Base-by-base conservation (phyloP, 345 rosid species). In the Laguncularia racemosa region DNA sequence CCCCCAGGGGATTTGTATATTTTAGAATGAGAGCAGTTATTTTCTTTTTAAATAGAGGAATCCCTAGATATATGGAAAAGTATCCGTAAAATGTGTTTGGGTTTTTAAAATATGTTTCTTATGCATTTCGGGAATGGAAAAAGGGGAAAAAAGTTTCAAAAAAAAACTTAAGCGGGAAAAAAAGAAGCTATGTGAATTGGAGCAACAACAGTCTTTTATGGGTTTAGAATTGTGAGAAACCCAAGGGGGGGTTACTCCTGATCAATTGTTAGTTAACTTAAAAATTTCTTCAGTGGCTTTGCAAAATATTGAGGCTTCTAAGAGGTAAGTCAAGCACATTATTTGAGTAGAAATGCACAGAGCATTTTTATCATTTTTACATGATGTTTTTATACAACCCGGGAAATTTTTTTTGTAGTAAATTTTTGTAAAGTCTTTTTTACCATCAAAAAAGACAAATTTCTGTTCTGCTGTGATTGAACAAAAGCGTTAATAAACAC, bases 171-270 rank as follows among this genome's bases (percentile, higher is more conserved):
- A 74, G 77, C 90, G n/a, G 66, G 90, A 95, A 44, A 91, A 91
- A 69, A 91, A 86, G 80, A 88, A 84, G 74, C 70, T 91, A 18
- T 38, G 48, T 78, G 96, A 91, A 63, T 47, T 88, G 88, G 92
- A 81, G 69, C 96, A 88, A 33, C 81, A 88, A 40, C 98, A 91
- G 88, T 91, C 60, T 82, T 91, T 74, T 75, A 84, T 74, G 98
- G 96, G 53, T 70, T 88, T 44, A 71, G 83, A 67, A 72, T 63
- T 96, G 96, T 44, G 90, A 81, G 56, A 91, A 88, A 69, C 67
- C 80, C 51, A 81, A 91, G 68, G 76, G 72, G 56, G 81, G 68
- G 64, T 63, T 81, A 52, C 88, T 91, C 50, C 95, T 45, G 79
- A 81, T 63, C 78, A 85, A 91, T 88, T 66, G 62, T 86, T 51